Evolutionary conservation across 352 stramenopile genomes (phyloP), one percentile per base, ranked within the genome.

Genomic region (Globisporangium polare): DNA sequence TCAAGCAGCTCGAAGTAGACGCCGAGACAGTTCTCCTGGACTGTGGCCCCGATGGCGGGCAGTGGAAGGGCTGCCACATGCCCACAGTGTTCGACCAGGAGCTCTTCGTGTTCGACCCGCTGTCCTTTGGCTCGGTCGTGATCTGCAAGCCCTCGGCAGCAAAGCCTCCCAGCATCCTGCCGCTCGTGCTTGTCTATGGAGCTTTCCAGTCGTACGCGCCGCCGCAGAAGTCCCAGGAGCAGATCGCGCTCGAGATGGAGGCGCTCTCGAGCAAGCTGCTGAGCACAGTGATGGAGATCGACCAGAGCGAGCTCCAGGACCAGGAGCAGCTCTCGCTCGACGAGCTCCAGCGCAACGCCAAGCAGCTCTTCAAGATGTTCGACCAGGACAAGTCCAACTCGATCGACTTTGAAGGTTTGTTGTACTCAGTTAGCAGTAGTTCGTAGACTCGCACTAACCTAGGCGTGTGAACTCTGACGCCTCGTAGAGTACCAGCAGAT

Each of bases 401-500:
- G 29, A 92, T 92, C 53, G 80, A 92, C 51, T 90, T 90, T 64
- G 67, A 79, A 58, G 82, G 82, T 91, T 61, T 18, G 8, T 20
- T 46, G 17, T 12, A 39, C 33, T 39, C 33, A 15, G 41, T 17
- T 22, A 46, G 41, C 15, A 6, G 10, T 17, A 46, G 41, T 46
- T n/a, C 5, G 10, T 22, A 22, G 37, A 13, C 15, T 46, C 6
- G 2, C 5, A 17, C 41, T 46, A 46, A 22, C 6, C 41, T 46
- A 20, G n/a, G n/a, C n/a, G n/a, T n/a, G n/a, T n/a, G n/a, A n/a
- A n/a, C n/a, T n/a, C n/a, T n/a, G n/a, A n/a, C n/a, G n/a, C n/a
- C n/a, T n/a, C n/a, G n/a, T n/a, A n/a, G 83, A 92, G 55, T 92
- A 89, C 72, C 85, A 86, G 53, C 71, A 83, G 58, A 92, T 92